These are phyloP conservation scores for Hypoxylon sp. DNA, from an alignment of 2,329 filamentous ascomycete genomes.

Conservation along the genomic window DNA sequence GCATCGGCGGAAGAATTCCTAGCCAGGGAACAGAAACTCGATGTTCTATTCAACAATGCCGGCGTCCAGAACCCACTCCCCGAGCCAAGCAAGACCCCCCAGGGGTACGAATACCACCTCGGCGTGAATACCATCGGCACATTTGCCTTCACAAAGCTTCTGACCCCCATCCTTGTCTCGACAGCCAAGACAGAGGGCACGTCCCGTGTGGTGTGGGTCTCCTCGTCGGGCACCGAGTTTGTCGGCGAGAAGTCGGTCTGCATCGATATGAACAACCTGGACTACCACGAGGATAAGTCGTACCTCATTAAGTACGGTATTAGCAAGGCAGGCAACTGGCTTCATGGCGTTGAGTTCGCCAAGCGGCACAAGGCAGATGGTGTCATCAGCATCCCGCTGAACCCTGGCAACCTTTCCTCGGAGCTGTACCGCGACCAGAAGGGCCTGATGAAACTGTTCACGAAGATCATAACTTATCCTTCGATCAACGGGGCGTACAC, in stretches of 20 bases:
- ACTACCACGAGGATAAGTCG: conserved; percentile 40
- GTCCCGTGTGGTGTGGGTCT: conserved; percentile 52
- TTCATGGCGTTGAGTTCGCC: conserved; percentile 48
- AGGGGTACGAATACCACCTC: conserved; percentile 53
- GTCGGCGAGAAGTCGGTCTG: conserved; percentile 37
- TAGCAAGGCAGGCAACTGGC: conserved; percentile 48
- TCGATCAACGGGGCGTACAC: conserved; percentile 57
- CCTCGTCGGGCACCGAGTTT: conserved; percentile 44
- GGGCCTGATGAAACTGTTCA: conserved; percentile 22
- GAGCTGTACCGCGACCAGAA: conserved; percentile 47
- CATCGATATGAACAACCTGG: conserved; percentile 45
- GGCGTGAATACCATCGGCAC: conserved; percentile 51
- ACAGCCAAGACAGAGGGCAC: conserved; percentile 44
- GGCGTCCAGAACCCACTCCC: conserved; percentile 54
- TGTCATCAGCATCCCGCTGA: conserved; percentile 47
- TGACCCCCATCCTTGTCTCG: conserved; percentile 45
- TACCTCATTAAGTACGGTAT: conserved; percentile 40
- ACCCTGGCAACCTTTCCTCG: conserved; percentile 51
- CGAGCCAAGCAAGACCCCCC: conserved; percentile 49
- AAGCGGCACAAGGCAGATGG: conserved; percentile 45
- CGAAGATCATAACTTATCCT: conserved; percentile 34
- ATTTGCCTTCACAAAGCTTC: conserved; percentile 51
- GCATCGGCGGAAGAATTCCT: conserved; percentile 56
- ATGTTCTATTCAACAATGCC: conserved; percentile 60
- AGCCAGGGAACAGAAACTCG: conserved; percentile 54